Base-by-base conservation (phyloP, 2,329 filamentous ascomycete genomes). In the Chaetomiaceae sp. region DNA sequence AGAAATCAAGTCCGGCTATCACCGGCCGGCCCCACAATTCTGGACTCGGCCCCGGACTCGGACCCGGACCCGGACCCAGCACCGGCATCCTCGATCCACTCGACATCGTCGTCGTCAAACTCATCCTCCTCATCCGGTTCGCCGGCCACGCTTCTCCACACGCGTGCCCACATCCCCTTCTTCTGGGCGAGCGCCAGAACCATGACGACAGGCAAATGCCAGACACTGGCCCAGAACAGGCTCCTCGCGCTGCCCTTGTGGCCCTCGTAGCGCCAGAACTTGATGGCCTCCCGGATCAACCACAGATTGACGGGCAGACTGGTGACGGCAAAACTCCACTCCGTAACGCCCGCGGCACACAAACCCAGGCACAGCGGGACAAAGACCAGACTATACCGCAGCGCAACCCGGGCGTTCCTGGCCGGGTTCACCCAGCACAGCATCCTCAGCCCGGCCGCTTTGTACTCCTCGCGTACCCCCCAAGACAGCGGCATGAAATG, bases 401-500 rank as follows among this genome's bases (percentile, higher is more conserved):
- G 74, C 0, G 91, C 90, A 1, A 99, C 94, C 8, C 94, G 83
- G 0, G 80, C 85, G 65, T 97, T 97, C 64, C 86, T 82, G 0
- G 85, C 84, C 0, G 91, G 89, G 67, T 97, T 92, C 5, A 87
- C 85, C 85, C 91, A 97, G 43, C 81, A 82, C 3, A 97, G 77
- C 94, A 87, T 87, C 58, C 78, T 76, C 64, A 86, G 78, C 8
- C 82, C 84, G 0, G 81, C 84, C 10, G 74, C 76, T 59, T 84
- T 86, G 75, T 99, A 99, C 68, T 99, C 94, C 8, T 95, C 85
- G 18, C 90, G 80, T 56, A 97, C 95, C 4, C 82, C 77, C 81
- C 92, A 95, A 42, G 88, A 91, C 20, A 99, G 77, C 1, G 91
- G 87, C 79, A 96, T 97, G 75, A 99, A 99, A 72, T 99, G 94